Base-by-base conservation (phyloP, 306 rosid genomes). In the Quercus mongolica region DNA sequence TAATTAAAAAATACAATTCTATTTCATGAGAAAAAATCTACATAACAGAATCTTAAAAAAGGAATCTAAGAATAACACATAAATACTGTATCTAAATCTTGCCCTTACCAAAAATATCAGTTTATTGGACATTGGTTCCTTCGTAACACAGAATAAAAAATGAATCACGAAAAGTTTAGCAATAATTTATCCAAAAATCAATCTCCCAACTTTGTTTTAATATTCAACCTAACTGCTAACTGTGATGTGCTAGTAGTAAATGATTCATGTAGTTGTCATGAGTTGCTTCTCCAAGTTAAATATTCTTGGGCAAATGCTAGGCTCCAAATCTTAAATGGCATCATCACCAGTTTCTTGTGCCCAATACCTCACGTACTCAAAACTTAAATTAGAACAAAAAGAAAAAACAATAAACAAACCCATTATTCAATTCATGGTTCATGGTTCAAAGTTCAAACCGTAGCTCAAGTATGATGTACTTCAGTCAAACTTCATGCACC, bases 401-500 rank as follows among this genome's bases (percentile, higher is more conserved):
- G 12, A 18, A 30, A 38, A 1, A 31, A 35, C 18, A 35, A 4
- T 28, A 12, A 49, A 49, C 54, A 46, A 12, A 4, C 54, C 54
- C 54, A 46, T 46, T 46, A 12, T 46, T 46, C 54, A 46, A 46
- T 46, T 46, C 54, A 46, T 2, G 54, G 54, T 46, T 46, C 54
- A 12, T 9, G 54, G 54, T 65, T 65, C 13, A 1, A 38, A 71
- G 76, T 69, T 78, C 58, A 84, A 81, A 79, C 76, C 62, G 19
- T 49, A 58, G 74, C 72, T 25, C 23, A 74, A 74, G 79, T 54
- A 61, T n/a, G 33, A 59, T 77, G 65, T 76, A 74, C 71, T 51
- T 75, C 76, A 72, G 89, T 88, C 94, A 88, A 89, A 86, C 81
- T 71, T 73, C 56, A 54, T 9, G 20, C 72, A 55, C 64, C 76